A percentile compares a stretch with the other conserved stretches of the same genome.
These are phyloP conservation scores for Paramecium sexaurelia DNA, from an alignment of 73 alveolate genomes.

Conservation along the genomic window DNA sequence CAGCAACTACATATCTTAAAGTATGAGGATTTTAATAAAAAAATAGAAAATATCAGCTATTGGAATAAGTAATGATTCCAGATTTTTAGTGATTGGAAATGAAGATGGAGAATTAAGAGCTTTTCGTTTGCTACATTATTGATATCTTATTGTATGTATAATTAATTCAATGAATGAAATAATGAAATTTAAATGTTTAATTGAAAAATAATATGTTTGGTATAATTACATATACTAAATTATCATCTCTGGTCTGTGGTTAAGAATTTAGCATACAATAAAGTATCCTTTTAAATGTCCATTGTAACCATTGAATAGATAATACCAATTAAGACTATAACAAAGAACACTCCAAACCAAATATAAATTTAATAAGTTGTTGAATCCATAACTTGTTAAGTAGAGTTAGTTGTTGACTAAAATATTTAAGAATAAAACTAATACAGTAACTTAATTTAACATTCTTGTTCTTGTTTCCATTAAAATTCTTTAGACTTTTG, in stretches of 20 bases:
- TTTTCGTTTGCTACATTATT: slow-evolving; percentile 46
- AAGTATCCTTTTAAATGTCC: slow-evolving; percentile 55
- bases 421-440: background rate
- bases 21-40: background rate
- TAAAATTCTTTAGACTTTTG: slow-evolving; percentile 29
- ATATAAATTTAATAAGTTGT: slow-evolving; percentile 45
- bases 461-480: slow-evolving; percentile 57
- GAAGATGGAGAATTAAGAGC: slow-evolving; percentile 41
- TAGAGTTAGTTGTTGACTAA: background rate
- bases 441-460: slow-evolving; percentile 36
- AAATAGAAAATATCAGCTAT: slow-evolving; percentile 30
- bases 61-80: slow-evolving; percentile 36
- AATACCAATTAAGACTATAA: background rate
- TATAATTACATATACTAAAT: background rate
- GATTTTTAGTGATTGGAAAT: slow-evolving; percentile 48
- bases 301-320: slow-evolving; percentile 43
- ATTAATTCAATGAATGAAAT: background rate
- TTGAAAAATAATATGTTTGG: background rate
- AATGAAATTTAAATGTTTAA: background rate
- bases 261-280: slow-evolving; percentile 54
- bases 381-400: background rate
- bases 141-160: background rate
- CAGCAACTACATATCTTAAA: background rate
- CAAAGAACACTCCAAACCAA: slow-evolving; percentile 59
- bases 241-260: slow-evolving; percentile 45